These are phyloP conservation scores for Violaceomyces palustris DNA, from an alignment of 1,284 basidiomycete genomes.

Conservation along the genomic window DNA sequence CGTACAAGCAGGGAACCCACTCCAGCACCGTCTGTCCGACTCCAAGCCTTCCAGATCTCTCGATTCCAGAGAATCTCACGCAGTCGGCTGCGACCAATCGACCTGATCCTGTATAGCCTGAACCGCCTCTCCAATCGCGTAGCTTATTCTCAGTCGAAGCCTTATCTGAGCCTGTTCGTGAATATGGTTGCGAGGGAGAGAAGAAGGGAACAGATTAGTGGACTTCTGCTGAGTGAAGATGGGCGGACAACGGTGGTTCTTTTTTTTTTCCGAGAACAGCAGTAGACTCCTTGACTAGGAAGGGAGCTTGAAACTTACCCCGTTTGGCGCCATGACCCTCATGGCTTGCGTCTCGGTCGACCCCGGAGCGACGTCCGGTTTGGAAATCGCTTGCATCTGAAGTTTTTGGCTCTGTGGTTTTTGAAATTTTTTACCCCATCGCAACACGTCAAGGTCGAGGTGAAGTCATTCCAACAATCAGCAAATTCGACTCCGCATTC, in stretches of 20 bases:
- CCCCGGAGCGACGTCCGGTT: constrained; percentile 70
- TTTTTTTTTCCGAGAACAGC: not conserved
- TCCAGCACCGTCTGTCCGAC: too few species aligned
- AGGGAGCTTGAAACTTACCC: constrained; percentile 60
- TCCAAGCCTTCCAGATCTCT: too few species aligned
- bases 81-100: constrained; percentile 61
- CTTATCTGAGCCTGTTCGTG: constrained; percentile 68
- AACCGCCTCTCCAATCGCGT: constrained; percentile 60
- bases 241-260: too few species aligned
- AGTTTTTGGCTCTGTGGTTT: constrained; percentile 98
- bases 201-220: not conserved
- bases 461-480: too few species aligned
- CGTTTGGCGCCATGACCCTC: constrained; percentile 79
- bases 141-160: constrained; percentile 79
- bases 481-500: too few species aligned
- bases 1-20: too few species aligned
- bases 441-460: too few species aligned
- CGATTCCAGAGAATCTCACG: too few species aligned
- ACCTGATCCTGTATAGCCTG: constrained; percentile 81
- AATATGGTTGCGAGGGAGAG: not conserved
- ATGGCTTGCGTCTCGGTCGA: constrained; percentile 88
- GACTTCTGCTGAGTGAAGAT: too few species aligned
- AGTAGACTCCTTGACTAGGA: not conserved
- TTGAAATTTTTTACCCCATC: too few species aligned
- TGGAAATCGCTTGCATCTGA: constrained; percentile 97